Evolutionary conservation across 2,329 filamentous ascomycete genomes (phyloP), one percentile per base, ranked within the genome.

Genomic region (Coleophoma eucalyptorum): DNA sequence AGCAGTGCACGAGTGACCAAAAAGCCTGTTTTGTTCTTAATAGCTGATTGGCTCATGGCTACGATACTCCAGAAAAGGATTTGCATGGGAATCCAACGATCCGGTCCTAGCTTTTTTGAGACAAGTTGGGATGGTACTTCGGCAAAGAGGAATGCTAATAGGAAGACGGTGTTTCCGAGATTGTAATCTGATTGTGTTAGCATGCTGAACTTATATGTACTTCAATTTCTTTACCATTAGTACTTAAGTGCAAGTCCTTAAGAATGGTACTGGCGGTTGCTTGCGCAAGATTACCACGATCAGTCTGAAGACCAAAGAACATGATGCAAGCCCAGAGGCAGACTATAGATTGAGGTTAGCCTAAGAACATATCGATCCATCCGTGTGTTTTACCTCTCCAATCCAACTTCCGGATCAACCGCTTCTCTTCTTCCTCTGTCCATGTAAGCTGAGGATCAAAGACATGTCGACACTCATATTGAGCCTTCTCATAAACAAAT

Each of bases 231-330:
- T 3, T 18, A 43, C 40, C 19, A n/a, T 43, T 43, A 5, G 40
- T 43, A 5, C 11, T 34, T 47, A 55, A 49, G 4, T 64, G 55
- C 7, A 75, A 61, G 43, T 82, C 83, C 55, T 65, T 68, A 2
- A 87, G 68, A 68, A 87, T 75, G 52, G 81, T 83, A 61, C 84
- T 81, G 0, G 79, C 80, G 15, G 81, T 68, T 5, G 81, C 83
- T 59, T 82, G 81, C 4, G 55, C 52, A 10, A 85, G 70, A 58
- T 86, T 86, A 18, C 77, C 77, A 19, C 82, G 71, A 62, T 85
- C 81, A 20, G 84, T 69, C 55, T 85, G 78, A 4, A 85, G 69
- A 2, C 76, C 78, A 54, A 84, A 83, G 62, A 84, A 84, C 64
- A 83, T 83, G 26, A 83, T 52, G 51, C 79, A 83, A 48, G 49